phyloP scores from a whole-genome alignment of 768 basidiomycete genomes.

The Gyrodon lividus region DNA sequence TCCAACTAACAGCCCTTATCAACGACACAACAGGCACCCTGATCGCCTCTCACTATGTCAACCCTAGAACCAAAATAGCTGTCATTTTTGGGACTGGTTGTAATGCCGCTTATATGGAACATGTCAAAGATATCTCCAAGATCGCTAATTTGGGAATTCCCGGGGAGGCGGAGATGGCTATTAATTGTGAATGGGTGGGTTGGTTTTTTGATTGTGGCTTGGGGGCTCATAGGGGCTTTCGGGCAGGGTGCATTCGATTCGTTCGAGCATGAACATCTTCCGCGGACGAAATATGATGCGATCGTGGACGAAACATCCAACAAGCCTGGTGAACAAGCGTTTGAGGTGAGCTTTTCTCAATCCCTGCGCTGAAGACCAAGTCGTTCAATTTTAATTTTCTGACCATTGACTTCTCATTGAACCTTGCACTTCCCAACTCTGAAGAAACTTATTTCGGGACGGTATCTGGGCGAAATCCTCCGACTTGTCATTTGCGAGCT shows the following conservation, averaged over 20 bases:
- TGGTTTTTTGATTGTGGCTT: neutral
- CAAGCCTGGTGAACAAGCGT: slow-evolving; percentile 94
- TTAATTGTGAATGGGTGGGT: slow-evolving; percentile 96
- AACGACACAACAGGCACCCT: slow-evolving; percentile 98
- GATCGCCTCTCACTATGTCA: slow-evolving; percentile 95
- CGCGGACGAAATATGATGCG: slow-evolving; percentile 91
- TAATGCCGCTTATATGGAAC: slow-evolving; percentile 98
- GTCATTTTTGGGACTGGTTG: slow-evolving; percentile 98
- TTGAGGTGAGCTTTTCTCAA: slow-evolving; percentile 56
- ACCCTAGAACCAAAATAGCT: slow-evolving; percentile 86
- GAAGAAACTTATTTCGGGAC: slow-evolving; percentile 93
- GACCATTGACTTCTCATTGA: neutral
- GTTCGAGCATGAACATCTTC: slow-evolving; percentile 90
- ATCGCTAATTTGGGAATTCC: slow-evolving; percentile 73
- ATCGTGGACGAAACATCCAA: slow-evolving; percentile 93
- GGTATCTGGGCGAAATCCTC: slow-evolving; percentile 94
- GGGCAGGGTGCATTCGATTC: slow-evolving; percentile 94
- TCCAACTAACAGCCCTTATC: slow-evolving; percentile 82
- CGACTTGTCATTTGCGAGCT: slow-evolving; percentile 94
- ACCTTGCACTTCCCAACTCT: neutral
- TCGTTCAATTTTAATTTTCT: neutral
- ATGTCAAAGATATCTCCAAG: slow-evolving; percentile 82
- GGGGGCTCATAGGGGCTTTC: neutral
- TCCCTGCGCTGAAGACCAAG: neutral
- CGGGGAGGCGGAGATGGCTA: slow-evolving; percentile 72